Evolutionary conservation across 192 early-diverging fungal genomes (phyloP).

Genomic region (Backusella morwellensis): DNA sequence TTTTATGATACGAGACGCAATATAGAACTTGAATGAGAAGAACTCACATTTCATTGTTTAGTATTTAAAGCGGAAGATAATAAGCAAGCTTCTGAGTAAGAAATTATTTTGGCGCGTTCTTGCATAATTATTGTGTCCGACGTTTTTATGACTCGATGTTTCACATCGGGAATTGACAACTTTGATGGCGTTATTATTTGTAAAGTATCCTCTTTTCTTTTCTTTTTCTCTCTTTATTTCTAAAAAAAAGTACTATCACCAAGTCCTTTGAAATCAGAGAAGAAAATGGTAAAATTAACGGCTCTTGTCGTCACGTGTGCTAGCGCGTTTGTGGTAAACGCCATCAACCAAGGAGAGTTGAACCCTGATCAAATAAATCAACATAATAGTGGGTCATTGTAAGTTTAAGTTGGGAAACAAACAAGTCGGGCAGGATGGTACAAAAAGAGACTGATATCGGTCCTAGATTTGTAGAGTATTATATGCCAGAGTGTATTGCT

Average conservation of each 20-base stretch:
- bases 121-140: not conserved
- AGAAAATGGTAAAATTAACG: not conserved
- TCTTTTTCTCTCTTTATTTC: not conserved
- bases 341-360: not conserved
- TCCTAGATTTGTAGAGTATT: slow-evolving; percentile 6
- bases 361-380: not conserved
- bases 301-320: not conserved
- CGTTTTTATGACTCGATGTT: not conserved
- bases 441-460: not conserved
- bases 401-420: not conserved
- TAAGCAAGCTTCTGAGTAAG: not conserved
- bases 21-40: no score
- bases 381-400: not conserved
- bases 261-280: not conserved
- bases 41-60: no score
- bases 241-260: not conserved
- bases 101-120: not conserved
- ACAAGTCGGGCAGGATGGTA: not conserved
- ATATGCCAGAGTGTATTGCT: not conserved
- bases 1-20: no score
- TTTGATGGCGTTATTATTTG: not conserved
- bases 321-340: not conserved
- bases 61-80: no score
- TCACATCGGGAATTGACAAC: not conserved
- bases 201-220: not conserved